Conservation (phyloP, 1,139 yeast species). For the Hyphopichia buzzinii region DNA sequence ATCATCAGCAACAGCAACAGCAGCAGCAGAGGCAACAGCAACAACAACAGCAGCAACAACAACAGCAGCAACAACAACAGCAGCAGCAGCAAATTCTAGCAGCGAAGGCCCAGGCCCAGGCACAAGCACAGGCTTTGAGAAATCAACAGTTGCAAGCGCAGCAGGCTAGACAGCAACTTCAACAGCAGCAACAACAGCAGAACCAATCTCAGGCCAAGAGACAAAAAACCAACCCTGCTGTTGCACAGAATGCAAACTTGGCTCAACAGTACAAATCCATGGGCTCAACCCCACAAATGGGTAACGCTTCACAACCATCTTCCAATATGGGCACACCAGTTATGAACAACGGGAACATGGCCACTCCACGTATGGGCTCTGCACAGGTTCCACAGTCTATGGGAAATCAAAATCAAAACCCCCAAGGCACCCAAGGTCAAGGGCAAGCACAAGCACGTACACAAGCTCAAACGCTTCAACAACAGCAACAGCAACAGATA, state of each 20-base stretch:
- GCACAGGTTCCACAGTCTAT: constrained; percentile 8
- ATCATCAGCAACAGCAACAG: constrained; percentile 15
- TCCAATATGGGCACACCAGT: constrained; percentile 13
- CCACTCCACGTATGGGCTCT: constrained; percentile 3
- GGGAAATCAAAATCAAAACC: constrained; percentile 6
- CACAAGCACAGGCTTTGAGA: constrained; percentile 18
- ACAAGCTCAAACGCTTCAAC: constrained; percentile 20
- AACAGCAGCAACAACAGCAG: constrained; percentile 7
- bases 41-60: constrained; percentile 10
- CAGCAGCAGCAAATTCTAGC: constrained; percentile 28
- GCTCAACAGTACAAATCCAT: constrained; percentile 8
- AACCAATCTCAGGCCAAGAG: constrained; percentile 4
- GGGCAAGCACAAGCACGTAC: constrained; percentile 3
- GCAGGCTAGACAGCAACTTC: constrained; percentile 6
- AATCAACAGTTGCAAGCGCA: constrained; percentile 11
- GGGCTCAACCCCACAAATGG: constrained; percentile 9
- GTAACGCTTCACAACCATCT: constrained; percentile 9
- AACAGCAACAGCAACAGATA: constrained; percentile 47
- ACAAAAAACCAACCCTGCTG: constrained; percentile 2
- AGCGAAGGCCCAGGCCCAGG: constrained; percentile 17
- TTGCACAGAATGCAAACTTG: constrained; percentile 2
- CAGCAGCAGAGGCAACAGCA: constrained; percentile 23
- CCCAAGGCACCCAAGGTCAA: background rate
- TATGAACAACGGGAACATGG: constrained; percentile 8
- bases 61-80: constrained; percentile 11